These are phyloP conservation scores for Mucor plumbeus DNA, from an alignment of 371 early-diverging fungal species.

Conservation along the genomic window DNA sequence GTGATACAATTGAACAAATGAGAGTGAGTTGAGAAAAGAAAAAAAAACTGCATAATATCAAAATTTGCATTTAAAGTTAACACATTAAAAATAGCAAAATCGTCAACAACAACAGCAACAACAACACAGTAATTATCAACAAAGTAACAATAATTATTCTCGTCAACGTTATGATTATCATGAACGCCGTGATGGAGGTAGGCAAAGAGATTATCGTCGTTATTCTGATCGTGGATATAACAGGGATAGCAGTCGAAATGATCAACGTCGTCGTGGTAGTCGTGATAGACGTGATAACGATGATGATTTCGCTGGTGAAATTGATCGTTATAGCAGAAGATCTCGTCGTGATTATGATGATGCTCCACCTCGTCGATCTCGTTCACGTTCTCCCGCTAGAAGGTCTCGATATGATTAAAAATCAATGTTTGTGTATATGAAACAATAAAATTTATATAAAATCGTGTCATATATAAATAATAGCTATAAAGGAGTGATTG, in stretches of 20 bases:
- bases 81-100: conserved; percentile 13
- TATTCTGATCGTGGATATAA: conserved; percentile 53
- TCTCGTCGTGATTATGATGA: conserved; percentile 42
- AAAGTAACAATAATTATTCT: conserved; percentile 36
- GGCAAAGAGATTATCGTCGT: conserved; percentile 60
- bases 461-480: not conserved
- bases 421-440: not conserved
- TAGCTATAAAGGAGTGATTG: no score
- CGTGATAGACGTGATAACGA: conserved; percentile 35
- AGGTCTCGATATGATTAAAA: conserved; percentile 31
- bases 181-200: conserved; percentile 59
- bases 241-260: conserved; percentile 38
- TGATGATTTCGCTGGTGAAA: conserved; percentile 44
- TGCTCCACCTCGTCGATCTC: conserved; percentile 34
- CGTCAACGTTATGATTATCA: conserved; percentile 57
- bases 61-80: conserved; percentile 12
- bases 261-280: conserved; percentile 32
- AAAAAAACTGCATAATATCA: no score
- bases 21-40: conserved; percentile 50
- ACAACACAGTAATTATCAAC: not conserved
- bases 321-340: conserved; percentile 41
- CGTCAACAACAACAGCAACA: conserved; percentile 21
- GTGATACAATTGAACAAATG: conserved; percentile 79
- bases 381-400: conserved; percentile 35
- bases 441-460: conserved; percentile 1